These are phyloP conservation scores for Cladophialophora immunda DNA, from an alignment of 2,329 filamentous ascomycete species.

Conservation along the genomic window DNA sequence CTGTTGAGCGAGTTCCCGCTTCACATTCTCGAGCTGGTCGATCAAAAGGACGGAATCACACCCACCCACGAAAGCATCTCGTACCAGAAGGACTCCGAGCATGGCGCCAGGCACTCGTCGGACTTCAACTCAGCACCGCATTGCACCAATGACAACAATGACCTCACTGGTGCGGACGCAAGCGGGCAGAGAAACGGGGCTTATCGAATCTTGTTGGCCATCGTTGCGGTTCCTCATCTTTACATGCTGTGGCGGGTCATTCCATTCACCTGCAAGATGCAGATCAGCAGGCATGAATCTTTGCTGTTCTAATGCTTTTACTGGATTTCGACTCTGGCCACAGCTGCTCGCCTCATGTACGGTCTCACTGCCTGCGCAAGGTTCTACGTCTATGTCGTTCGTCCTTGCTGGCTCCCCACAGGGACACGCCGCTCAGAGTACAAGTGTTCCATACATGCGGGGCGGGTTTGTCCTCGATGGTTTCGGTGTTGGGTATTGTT, in stretches of 20 bases:
- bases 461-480: not conserved
- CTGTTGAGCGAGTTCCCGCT: conserved; percentile 8
- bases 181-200: not conserved
- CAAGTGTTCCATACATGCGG: not conserved
- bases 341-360: conserved; percentile 11
- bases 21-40: conserved; percentile 8
- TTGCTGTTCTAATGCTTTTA: conserved; percentile 6
- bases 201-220: not conserved
- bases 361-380: conserved; percentile 13
- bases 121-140: not conserved
- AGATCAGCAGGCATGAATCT: conserved; percentile 1
- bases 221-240: not conserved
- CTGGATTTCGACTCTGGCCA: conserved; percentile 3
- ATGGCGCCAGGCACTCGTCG: not conserved
- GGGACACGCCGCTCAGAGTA: conserved; percentile 1
- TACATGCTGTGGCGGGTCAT: conserved; percentile 9
- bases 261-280: conserved; percentile 1
- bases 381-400: conserved; percentile 13
- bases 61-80: too few species aligned
- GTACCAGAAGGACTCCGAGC: too few species aligned
- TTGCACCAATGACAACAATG: not conserved
- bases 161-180: not conserved
- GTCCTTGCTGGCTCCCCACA: conserved; percentile 3
- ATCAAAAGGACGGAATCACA: too few species aligned
- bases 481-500: not conserved